phyloP scores from a whole-genome alignment of 768 basidiomycete genomes.

The Mycena vulgaris region DNA sequence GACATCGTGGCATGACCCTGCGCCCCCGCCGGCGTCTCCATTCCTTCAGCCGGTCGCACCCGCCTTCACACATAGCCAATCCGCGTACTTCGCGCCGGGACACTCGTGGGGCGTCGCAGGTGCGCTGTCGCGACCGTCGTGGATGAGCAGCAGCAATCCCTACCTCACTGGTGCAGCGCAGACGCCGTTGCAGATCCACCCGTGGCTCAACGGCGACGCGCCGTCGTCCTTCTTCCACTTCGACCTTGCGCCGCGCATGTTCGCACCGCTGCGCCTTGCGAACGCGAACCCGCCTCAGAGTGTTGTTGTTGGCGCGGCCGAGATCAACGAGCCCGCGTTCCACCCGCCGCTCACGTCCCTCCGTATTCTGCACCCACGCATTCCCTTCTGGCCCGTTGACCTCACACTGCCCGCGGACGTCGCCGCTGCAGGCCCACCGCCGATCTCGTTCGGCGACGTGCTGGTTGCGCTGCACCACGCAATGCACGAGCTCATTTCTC shows the following conservation, averaged over 20 bases:
- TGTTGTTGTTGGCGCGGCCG: conserved; percentile 32
- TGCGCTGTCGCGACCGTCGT: conserved; percentile 3
- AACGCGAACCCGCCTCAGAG: too few species aligned
- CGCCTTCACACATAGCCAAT: conserved; percentile 14
- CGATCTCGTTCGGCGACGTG: conserved; percentile 17
- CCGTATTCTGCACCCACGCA: conserved; percentile 56
- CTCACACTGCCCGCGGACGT: conserved; percentile 39
- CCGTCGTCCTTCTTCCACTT: too few species aligned
- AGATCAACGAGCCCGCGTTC: conserved; percentile 57
- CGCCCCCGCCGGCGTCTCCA: conserved; percentile 3
- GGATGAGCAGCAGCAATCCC: neutral
- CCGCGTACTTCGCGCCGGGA: conserved; percentile 4
- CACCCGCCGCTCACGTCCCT: conserved; percentile 54
- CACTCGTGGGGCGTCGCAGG: conserved; percentile 20
- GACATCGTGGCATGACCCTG: conserved; percentile 18
- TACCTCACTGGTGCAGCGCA: neutral
- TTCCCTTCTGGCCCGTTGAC: conserved; percentile 59
- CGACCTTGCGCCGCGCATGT: too few species aligned
- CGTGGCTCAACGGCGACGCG: too few species aligned
- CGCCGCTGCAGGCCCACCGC: neutral
- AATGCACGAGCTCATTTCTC: conserved; percentile 8
- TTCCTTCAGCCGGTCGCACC: conserved; percentile 25
- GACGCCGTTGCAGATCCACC: conserved; percentile 8
- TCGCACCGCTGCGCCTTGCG: too few species aligned
- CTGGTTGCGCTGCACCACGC: conserved; percentile 17